Evolutionary conservation across 352 stramenopile genomes (phyloP), one percentile per base, ranked within the genome.

Genomic region (Pilasporangium apinafurcum): DNA sequence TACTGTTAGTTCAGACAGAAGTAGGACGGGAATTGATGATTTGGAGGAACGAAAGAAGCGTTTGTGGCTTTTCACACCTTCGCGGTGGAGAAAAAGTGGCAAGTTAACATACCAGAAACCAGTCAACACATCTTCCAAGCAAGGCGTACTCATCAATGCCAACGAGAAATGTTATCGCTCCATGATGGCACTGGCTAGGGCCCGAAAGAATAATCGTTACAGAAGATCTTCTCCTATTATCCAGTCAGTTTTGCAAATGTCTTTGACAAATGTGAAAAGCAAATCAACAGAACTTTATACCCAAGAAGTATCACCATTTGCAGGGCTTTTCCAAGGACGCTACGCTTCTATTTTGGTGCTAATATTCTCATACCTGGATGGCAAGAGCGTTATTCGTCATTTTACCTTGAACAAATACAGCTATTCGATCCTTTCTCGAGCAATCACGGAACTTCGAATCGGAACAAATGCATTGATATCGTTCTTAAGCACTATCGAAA

Each of bases 351-450:
- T 58, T 6, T 32, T 66, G 22, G 32, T 40, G 9, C 22, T 48
- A 3, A 37, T 62, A 5, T 66, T 66, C 40, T 44, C 47, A 4
- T 62, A 51, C 32, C 37, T 66, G 4, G 22, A 44, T 34, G 57
- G 57, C 8, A 2, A 10, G 7, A 34, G 26, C 13, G 36, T 66
- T 24, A 29, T 59, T 18, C 46, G 38, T 6, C 29, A 31, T 14
- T 44, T 54, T 28, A 26, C n/a, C 5, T 27, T 66, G 22, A 62
- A 55, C 40, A 28, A 49, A 7, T 45, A 53, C 20, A 48, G 48
- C 17, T 29, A 45, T 24, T 24, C 34, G 5, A 34, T 44, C 5
- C 43, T 66, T n/a, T 44, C 52, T 4, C 44, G 28, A 27, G 40
- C 38, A 8, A 50, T 66, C 37, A 49, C 48, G 21, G 40, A 62